These are phyloP conservation scores for Houttuynia cordata DNA, from an alignment of 164 flowering plant species.

Conservation along the genomic window DNA sequence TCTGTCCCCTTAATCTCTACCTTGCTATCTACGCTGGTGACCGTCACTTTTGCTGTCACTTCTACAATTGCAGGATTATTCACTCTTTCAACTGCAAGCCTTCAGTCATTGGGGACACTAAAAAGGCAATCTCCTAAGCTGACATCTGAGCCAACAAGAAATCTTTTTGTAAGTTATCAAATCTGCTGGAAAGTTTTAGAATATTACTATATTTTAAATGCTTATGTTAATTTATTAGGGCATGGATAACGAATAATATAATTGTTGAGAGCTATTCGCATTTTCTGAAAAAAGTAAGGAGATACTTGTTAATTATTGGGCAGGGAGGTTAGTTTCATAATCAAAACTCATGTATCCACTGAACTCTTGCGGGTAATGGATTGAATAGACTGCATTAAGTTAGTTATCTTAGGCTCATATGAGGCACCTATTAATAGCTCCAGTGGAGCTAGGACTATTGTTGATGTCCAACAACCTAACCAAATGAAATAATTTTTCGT, in stretches of 20 bases:
- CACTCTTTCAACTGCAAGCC: slow-evolving; percentile 65
- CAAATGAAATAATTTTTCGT: not conserved
- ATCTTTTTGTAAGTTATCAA: slow-evolving; percentile 54
- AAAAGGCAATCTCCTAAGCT: slow-evolving; percentile 30
- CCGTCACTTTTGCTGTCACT: slow-evolving; percentile 48
- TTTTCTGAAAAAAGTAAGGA: too few species aligned
- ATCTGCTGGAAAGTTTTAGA: not conserved
- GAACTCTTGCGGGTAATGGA: not conserved
- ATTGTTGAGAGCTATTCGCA: too few species aligned
- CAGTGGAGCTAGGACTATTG: too few species aligned
- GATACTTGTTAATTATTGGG: too few species aligned
- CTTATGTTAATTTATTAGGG: not conserved
- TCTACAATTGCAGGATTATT: slow-evolving; percentile 51
- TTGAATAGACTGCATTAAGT: not conserved
- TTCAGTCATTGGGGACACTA: slow-evolving; percentile 45
- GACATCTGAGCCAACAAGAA: slow-evolving; percentile 57
- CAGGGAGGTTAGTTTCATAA: too few species aligned
- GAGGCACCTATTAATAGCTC: too few species aligned
- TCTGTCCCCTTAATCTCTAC: slow-evolving; percentile 48
- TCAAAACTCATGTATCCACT: too few species aligned
- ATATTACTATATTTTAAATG: not conserved
- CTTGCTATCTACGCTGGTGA: slow-evolving; percentile 29
- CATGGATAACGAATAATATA: not conserved
- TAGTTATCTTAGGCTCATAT: too few species aligned
- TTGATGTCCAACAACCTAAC: not conserved